Evolutionary conservation across 306 rosid species (phyloP).

Genomic region (Dicorynia guianensis): DNA sequence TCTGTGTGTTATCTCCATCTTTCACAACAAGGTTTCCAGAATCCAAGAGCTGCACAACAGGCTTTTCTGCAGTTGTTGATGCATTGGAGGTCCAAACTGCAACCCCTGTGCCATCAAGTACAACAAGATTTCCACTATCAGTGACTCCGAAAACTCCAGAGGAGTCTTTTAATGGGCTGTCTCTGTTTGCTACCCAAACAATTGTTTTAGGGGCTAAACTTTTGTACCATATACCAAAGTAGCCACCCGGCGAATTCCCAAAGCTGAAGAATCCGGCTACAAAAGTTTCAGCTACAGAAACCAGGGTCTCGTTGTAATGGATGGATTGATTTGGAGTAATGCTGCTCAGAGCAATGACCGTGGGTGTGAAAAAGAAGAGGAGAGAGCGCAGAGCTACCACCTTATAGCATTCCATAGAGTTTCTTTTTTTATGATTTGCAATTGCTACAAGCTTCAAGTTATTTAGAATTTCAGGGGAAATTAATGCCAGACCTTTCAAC

Average conservation of each 20-base stretch:
- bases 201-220: conserved; percentile 33
- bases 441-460: too few species aligned
- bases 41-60: conserved; percentile 46
- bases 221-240: conserved; percentile 48
- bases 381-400: conserved; percentile 21
- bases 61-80: conserved; percentile 23
- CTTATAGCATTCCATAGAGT: conserved; percentile 40
- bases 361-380: conserved; percentile 30
- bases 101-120: conserved; percentile 24
- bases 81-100: conserved; percentile 37
- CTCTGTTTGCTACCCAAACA: conserved; percentile 52
- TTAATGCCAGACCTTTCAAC: too few species aligned
- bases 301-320: conserved; percentile 28
- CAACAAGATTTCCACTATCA: conserved; percentile 33
- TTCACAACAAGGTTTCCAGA: conserved; percentile 50
- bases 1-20: conserved; percentile 27
- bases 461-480: too few species aligned
- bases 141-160: conserved; percentile 41
- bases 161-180: conserved; percentile 22
- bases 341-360: conserved; percentile 13
- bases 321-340: conserved; percentile 38
- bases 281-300: conserved; percentile 29
- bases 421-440: too few species aligned
- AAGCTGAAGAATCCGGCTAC: conserved; percentile 47
- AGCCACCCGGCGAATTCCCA: conserved; percentile 27